phyloP scores from a whole-genome alignment of 2,329 filamentous ascomycete genomes.

The Trichoderma koningiopsis region DNA sequence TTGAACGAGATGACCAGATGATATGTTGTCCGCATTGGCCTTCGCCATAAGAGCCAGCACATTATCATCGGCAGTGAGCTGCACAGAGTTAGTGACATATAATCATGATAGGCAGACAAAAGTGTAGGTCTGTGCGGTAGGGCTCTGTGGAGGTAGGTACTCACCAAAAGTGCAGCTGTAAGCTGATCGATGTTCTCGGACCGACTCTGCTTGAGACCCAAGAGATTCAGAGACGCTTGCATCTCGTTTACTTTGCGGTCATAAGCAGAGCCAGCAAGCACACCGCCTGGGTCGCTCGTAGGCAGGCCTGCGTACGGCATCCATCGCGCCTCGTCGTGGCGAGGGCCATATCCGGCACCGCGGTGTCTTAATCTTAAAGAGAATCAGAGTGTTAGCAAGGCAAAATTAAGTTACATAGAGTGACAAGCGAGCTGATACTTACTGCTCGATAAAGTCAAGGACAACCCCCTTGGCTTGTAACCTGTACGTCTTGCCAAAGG shows the following conservation, averaged over 20 bases:
- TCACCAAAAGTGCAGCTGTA: slow-evolving; percentile 64
- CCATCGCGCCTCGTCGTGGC: slow-evolving; percentile 37
- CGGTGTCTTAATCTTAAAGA: slow-evolving; percentile 40
- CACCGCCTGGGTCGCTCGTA: slow-evolving; percentile 29
- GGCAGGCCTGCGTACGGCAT: slow-evolving; percentile 35
- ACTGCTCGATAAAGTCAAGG: slow-evolving; percentile 71
- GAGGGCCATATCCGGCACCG: slow-evolving; percentile 43
- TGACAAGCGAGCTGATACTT: slow-evolving; percentile 36
- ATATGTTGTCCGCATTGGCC: slow-evolving; percentile 48
- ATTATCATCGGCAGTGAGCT: slow-evolving; percentile 50
- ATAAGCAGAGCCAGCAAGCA: slow-evolving; percentile 40
- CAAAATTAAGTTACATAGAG: background rate
- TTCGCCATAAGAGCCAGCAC: slow-evolving; percentile 54
- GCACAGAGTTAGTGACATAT: slow-evolving; percentile 21
- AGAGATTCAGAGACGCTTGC: slow-evolving; percentile 66
- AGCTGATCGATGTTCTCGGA: slow-evolving; percentile 56
- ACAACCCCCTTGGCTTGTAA: slow-evolving; percentile 66
- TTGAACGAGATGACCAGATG: slow-evolving; percentile 42
- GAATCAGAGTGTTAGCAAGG: slow-evolving; percentile 17
- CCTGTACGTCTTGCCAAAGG: slow-evolving; percentile 66
- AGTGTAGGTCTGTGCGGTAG: background rate
- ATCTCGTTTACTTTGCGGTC: slow-evolving; percentile 60
- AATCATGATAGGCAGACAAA: background rate
- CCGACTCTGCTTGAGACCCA: slow-evolving; percentile 55
- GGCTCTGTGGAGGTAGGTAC: slow-evolving; percentile 40